A percentile compares a stretch with the other conserved stretches of the same genome.
These are phyloP conservation scores for Erysimum pusillum DNA, from an alignment of 441 rosid species.

Conservation along the genomic window DNA sequence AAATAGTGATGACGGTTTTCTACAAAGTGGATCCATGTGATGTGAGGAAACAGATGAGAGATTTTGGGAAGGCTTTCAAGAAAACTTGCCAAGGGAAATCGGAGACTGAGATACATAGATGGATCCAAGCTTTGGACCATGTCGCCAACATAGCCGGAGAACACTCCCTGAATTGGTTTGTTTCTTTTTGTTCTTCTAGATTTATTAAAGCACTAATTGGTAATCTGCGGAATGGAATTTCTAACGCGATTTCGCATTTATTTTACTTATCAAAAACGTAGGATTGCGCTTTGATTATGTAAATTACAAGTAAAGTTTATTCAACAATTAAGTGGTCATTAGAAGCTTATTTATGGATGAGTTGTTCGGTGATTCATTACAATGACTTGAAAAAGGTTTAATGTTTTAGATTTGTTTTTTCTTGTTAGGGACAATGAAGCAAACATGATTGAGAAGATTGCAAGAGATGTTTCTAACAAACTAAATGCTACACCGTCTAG, in stretches of 20 bases:
- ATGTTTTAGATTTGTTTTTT: no score
- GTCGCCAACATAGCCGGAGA: slow-evolving; percentile 1
- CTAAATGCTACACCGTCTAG: neutral
- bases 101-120: neutral
- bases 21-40: slow-evolving; percentile 7
- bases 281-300: no score
- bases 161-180: neutral
- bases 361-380: neutral
- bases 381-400: neutral
- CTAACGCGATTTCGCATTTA: no score
- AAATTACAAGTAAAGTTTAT: no score
- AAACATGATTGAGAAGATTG: slow-evolving; percentile 4
- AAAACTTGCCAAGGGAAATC: slow-evolving; percentile 2
- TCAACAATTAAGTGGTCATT: neutral
- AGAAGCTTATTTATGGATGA: neutral
- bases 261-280: no score
- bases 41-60: neutral
- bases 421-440: neutral
- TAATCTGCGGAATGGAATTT: no score
- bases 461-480: neutral
- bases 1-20: slow-evolving; percentile 8
- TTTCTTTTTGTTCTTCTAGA: neutral
- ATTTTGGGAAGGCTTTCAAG: neutral
- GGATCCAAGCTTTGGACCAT: neutral
- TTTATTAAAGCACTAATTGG: no score